A percentile compares a stretch with the other conserved stretches of the same genome.
These are phyloP conservation scores for Bidens hawaiensis DNA, from an alignment of 140 eudicot species.

Conservation along the genomic window DNA sequence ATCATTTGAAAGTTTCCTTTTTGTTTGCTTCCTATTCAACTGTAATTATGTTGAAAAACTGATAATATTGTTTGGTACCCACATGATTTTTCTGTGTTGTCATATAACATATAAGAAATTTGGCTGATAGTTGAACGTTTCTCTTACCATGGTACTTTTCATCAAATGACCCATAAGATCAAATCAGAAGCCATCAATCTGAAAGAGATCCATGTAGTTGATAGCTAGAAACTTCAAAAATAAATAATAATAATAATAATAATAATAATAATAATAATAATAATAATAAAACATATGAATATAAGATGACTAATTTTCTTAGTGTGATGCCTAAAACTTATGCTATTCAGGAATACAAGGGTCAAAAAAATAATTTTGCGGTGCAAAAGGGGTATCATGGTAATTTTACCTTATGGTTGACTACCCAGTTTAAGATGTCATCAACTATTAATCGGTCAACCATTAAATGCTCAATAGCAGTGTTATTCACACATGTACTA, in stretches of 20 bases:
- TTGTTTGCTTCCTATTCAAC: background rate
- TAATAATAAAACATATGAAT: too few species aligned
- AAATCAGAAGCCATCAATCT: constrained; percentile 99
- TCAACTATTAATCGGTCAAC: constrained; percentile 88
- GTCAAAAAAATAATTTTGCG: background rate
- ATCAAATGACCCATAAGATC: constrained; percentile 99
- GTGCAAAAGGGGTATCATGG: background rate
- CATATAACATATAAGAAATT: background rate
- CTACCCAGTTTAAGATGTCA: constrained; percentile 80
- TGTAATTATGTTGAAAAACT: background rate
- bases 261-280: too few species aligned
- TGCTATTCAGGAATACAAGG: background rate
- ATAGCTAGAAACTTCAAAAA: background rate
- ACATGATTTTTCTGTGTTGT: background rate
- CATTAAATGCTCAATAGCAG: constrained; percentile 98
- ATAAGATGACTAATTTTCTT: background rate
- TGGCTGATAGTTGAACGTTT: background rate
- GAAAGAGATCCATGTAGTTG: constrained; percentile 32
- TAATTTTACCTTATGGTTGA: constrained; percentile 67
- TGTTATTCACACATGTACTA: constrained; percentile 80
- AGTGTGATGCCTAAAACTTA: background rate
- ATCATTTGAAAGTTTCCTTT: background rate
- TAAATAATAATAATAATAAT: background rate
- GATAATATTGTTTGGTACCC: background rate
- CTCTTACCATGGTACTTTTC: constrained; percentile 89